Evolutionary conservation across 768 basidiomycete genomes (phyloP).

Genomic region (Lactifluus rugatus): DNA sequence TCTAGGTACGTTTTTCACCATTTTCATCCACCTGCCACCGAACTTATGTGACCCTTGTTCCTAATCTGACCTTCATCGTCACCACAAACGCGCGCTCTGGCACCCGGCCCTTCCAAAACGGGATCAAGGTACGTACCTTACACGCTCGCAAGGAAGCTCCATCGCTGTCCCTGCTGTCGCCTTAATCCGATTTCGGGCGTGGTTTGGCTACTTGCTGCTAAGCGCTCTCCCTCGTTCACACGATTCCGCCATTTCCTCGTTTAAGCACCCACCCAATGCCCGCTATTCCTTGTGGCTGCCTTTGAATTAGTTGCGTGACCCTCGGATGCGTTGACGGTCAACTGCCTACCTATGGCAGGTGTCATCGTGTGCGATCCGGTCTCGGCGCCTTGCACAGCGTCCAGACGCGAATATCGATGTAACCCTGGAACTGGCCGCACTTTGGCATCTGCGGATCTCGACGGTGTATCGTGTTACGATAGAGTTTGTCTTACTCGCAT

Average conservation of each 20-base stretch:
- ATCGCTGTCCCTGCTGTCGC: neutral
- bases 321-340: neutral
- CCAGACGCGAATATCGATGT: neutral
- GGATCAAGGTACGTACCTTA: neutral
- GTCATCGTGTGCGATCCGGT: neutral
- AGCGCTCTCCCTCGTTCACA: neutral
- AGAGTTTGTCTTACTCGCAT: neutral
- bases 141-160: neutral
- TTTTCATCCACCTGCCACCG: neutral
- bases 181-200: neutral
- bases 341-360: neutral
- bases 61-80: neutral
- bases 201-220: neutral
- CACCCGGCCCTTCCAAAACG: neutral
- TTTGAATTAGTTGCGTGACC: neutral
- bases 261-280: neutral
- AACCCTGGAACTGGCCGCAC: neutral
- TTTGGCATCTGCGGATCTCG: neutral
- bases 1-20: slow-evolving; percentile 3
- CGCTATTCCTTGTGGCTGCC: slow-evolving; percentile 4
- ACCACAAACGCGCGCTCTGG: neutral
- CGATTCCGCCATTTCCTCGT: neutral
- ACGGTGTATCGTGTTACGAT: neutral
- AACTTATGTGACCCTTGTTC: neutral
- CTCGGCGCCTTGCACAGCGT: neutral